phyloP scores from a whole-genome alignment of 139 green algal species.

The Micractinium sp. region DNA sequence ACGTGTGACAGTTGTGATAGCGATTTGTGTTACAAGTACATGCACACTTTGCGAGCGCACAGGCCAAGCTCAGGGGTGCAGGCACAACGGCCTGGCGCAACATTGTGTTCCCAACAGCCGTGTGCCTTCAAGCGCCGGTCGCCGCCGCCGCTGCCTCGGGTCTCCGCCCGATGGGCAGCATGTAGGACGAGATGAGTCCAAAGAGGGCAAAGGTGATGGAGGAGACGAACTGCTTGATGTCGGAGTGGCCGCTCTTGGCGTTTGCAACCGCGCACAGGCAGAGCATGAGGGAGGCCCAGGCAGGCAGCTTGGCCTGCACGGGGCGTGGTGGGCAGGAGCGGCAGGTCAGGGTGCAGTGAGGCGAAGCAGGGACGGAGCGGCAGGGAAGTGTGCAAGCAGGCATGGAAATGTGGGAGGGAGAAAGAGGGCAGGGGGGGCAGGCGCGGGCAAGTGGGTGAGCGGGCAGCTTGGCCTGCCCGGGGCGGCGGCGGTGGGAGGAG shows the following conservation, averaged over 20 bases:
- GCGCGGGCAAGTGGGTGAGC: not conserved
- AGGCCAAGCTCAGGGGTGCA: too few species aligned
- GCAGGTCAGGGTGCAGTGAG: not conserved
- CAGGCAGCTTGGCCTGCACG: slow-evolving; percentile 16
- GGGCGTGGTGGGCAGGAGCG: not conserved
- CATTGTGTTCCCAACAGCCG: too few species aligned
- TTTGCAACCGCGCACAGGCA: slow-evolving; percentile 22
- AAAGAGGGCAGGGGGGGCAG: too few species aligned
- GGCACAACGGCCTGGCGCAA: too few species aligned
- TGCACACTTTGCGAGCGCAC: not conserved
- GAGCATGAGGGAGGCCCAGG: slow-evolving; percentile 24
- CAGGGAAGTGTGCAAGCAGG: not conserved
- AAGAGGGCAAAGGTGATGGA: slow-evolving; percentile 28
- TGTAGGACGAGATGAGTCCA: slow-evolving; percentile 21
- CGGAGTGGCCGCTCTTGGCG: not conserved
- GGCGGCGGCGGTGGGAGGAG: too few species aligned
- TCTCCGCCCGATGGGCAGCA: slow-evolving; percentile 5
- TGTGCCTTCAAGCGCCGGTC: too few species aligned
- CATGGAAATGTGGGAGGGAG: too few species aligned
- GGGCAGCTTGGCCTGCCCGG: too few species aligned
- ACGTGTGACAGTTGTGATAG: too few species aligned
- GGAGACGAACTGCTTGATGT: slow-evolving; percentile 26
- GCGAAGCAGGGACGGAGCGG: too few species aligned
- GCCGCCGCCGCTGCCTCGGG: not conserved
- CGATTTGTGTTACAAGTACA: not conserved